Base-by-base conservation (phyloP, 78 protist species). In the Neovahlkampfia damariscottae region DNA sequence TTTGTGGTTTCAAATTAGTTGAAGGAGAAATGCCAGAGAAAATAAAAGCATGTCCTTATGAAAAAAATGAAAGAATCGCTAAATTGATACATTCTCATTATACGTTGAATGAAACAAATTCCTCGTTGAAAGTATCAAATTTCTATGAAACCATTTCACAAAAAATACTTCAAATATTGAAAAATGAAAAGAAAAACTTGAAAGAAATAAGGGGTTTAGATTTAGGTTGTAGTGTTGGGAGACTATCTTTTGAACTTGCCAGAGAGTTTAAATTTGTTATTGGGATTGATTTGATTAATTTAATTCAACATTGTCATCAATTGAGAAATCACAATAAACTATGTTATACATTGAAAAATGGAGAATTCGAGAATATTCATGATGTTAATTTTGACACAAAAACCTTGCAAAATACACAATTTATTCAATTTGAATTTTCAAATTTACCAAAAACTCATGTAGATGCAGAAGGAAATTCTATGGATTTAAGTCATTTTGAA, bases 171-270 rank as follows among this genome's bases (percentile, higher is more conserved):
- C 8, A 68, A 66, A 7, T 7, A 77, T 5, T 1, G 70, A 2
- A 0, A 19, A 78, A 50, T 8, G 4, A 19, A 0, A 2, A 10
- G 10, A 6, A 67, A n/a, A 3, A 6, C 8, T 19, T 39, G 39
- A 7, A 41, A 29, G 6, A 2, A 9, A 10, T 10, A 6, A 84
- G 82, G 10, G 86, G 82, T 35, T 77, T 79, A 29, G 91, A 87
- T 37, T 35, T 87, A 40, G 91, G 87, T 29, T 87, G 91, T 40
- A 80, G 77, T 5, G 84, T 80, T 8, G 91, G 91, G 1, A 58
- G 88, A 4, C 2, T 70, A 9, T 3, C 84, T 2, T 81, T 88
- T 29, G 88, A 80, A 75, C 69, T 88, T 7, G 81, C 88, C 1
- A 10, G 69, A 28, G 9, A 6, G 8, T 82, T 81, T 41, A 74